These are phyloP conservation scores for Clavulina sp. DNA, from an alignment of 768 basidiomycete genomes.

Conservation along the genomic window DNA sequence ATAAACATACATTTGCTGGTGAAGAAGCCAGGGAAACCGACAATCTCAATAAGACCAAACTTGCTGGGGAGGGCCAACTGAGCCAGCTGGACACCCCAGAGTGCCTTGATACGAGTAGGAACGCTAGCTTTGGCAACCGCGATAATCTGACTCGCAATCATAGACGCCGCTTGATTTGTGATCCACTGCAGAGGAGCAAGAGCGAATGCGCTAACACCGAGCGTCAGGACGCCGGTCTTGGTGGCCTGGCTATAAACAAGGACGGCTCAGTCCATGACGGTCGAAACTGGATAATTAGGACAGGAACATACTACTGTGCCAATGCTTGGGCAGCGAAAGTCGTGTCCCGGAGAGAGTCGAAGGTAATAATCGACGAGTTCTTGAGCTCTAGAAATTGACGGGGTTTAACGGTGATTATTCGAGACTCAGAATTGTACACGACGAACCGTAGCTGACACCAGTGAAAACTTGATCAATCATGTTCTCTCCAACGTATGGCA, in stretches of 20 bases:
- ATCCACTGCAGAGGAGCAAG: not conserved
- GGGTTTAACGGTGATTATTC: not conserved
- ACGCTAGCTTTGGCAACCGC: not conserved
- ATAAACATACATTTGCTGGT: not conserved
- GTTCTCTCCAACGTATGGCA: slow-evolving; percentile 63
- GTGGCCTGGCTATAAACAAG: not conserved
- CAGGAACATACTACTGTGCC: not conserved
- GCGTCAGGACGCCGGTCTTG: not conserved
- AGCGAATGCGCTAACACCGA: not conserved
- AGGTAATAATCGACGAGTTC: not conserved
- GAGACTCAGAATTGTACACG: not conserved
- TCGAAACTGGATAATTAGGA: not conserved
- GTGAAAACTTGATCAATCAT: slow-evolving; percentile 28
- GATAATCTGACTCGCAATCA: not conserved
- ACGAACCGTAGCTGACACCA: slow-evolving; percentile 12
- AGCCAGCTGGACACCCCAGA: not conserved
- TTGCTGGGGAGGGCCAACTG: not conserved
- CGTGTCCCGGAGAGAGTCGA: not conserved
- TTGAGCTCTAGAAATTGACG: not conserved
- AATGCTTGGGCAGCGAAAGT: not conserved
- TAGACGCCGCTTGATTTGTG: not conserved
- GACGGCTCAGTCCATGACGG: not conserved
- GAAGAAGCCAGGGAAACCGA: not conserved
- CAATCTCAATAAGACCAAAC: not conserved
- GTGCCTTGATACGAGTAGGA: not conserved